These are phyloP conservation scores for Chalciporus pseudorubinellus DNA, from an alignment of 768 basidiomycete species.

Conservation along the genomic window DNA sequence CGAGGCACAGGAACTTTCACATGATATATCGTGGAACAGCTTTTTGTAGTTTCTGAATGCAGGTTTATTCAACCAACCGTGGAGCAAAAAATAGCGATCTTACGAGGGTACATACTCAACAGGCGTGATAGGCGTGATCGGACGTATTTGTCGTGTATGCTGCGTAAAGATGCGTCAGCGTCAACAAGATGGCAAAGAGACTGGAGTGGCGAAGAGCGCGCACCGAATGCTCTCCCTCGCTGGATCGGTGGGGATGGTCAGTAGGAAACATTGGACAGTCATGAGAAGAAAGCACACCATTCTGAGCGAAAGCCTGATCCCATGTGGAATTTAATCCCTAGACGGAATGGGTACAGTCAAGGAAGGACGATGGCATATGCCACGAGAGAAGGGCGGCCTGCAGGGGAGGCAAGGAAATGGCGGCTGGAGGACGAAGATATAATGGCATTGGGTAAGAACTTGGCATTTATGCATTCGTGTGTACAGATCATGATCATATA, in stretches of 20 bases:
- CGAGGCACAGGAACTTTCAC: conserved; percentile 29
- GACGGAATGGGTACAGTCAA: conserved; percentile 28
- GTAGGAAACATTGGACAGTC: conserved; percentile 32
- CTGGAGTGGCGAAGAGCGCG: conserved; percentile 9
- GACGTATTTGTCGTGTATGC: conserved; percentile 30
- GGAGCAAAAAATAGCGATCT: conserved; percentile 14
- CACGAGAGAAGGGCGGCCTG: conserved; percentile 20
- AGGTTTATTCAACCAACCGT: conserved; percentile 11
- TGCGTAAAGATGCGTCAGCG: conserved; percentile 19
- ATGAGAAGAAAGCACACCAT: conserved; percentile 38
- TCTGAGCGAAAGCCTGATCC: conserved; percentile 35
- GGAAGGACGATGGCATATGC: conserved; percentile 30
- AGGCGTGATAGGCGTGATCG: conserved; percentile 37
- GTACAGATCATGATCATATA: conserved; percentile 36
- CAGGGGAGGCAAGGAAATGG: conserved; percentile 22
- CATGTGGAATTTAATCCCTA: conserved; percentile 36
- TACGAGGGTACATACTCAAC: conserved; percentile 34
- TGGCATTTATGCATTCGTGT: conserved; percentile 38
- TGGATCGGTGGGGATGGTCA: conserved; percentile 29
- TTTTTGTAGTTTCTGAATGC: conserved; percentile 31
- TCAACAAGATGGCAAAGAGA: background rate
- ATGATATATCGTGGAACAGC: conserved; percentile 31
- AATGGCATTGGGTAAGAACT: conserved; percentile 33
- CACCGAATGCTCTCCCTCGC: conserved; percentile 29
- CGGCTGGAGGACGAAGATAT: conserved; percentile 27